These are phyloP conservation scores for Baorangia bicolor DNA, from an alignment of 768 basidiomycete genomes.

Conservation along the genomic window DNA sequence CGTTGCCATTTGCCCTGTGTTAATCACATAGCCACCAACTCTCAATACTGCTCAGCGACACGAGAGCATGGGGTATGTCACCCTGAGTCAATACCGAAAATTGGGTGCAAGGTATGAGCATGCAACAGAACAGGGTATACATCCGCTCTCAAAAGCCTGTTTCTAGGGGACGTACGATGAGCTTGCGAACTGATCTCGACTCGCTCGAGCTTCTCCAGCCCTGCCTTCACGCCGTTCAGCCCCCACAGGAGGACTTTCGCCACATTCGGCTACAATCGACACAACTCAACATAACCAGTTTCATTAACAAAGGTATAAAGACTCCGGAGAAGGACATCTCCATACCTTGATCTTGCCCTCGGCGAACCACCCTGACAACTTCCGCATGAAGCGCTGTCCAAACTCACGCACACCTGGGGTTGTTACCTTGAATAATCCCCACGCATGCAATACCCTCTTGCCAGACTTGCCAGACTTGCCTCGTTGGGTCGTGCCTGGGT, in stretches of 20 bases:
- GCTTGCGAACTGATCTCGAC: neutral
- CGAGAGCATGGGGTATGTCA: neutral
- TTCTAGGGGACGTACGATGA: constrained; percentile 1
- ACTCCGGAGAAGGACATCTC: neutral
- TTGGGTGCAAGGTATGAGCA: neutral
- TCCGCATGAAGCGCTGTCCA: constrained; percentile 7
- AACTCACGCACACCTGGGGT: constrained; percentile 4
- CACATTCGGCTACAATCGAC: neutral
- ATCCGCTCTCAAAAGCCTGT: neutral
- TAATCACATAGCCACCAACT: too few species aligned
- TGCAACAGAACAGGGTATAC: neutral
- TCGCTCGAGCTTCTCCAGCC: neutral
- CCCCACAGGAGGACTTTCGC: constrained; percentile 2
- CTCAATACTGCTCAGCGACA: too few species aligned
- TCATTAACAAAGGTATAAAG: neutral
- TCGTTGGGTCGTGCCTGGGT: neutral
- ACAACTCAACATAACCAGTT: neutral
- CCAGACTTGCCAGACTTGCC: too few species aligned
- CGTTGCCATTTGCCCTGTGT: too few species aligned
- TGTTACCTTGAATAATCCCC: constrained; percentile 1
- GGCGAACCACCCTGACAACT: constrained; percentile 5
- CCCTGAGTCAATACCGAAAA: neutral
- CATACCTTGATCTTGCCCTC: constrained; percentile 14
- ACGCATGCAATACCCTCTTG: constrained; percentile 1
- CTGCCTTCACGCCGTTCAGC: neutral